Evolutionary conservation across 257 asterid species (phyloP), one percentile per base, ranked within the genome.

Genomic region (Solanum raphanifolium): DNA sequence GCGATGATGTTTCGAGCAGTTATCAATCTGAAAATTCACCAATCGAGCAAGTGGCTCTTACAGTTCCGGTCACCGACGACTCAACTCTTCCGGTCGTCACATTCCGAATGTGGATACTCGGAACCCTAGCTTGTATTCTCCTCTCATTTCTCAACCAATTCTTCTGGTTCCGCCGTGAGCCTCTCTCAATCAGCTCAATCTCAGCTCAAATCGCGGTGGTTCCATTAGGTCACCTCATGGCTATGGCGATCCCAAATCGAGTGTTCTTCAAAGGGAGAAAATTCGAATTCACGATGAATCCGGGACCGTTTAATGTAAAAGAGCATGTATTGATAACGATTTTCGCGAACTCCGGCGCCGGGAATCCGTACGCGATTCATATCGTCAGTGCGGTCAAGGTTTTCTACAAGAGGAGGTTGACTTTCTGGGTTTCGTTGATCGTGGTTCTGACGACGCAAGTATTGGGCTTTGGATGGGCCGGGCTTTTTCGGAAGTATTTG

Each of bases 101-200:
- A 5, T 88, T 88, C 62, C 71, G 90, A 69, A 85, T 88, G 88
- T 88, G 90, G 90, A 13, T 62, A 13, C 79, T 88, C 13, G 90
- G 90, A 31, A 60, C 88, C n/a, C 72, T 88, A 41, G 86, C 90
- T 38, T 88, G 90, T 20, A 52, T 88, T 43, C 86, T 75, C 82
- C 87, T 88, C 48, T 88, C 90, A 38, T 88, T 85, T 79, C 90
- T 88, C 74, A 88, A 88, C 46, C 90, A 88, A 62, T 88, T 88
- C 83, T 88, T 88, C 83, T 88, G 88, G 88, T 88, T 75, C 74
- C 90, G 90, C 2, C 82, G 88, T 2, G 90, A 88, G 20, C 90
- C 90, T 7, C 79, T 88, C 2, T 78, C 83, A 43, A 83, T 87
- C 39, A 75, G 83, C 15, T 86, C 88, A 31, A 86, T 86, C 25